Conservation (phyloP, 371 early-diverging fungal species). For the Rhizomucor pusillus region DNA sequence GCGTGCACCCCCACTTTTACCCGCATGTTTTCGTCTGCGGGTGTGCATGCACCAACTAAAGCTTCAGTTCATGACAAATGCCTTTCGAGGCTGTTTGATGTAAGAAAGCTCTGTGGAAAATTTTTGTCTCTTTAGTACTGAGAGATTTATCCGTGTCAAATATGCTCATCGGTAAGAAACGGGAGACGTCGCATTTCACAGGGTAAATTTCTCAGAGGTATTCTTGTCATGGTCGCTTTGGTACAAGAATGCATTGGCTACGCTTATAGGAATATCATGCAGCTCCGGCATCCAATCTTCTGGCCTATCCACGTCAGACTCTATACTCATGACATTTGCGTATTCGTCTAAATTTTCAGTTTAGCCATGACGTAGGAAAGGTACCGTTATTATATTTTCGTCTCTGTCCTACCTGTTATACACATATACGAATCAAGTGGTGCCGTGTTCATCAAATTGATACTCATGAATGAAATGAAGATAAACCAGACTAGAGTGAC, state of each 20-base stretch:
- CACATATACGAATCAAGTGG: conserved; percentile 63
- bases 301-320: conserved; percentile 32
- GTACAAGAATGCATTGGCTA: conserved; percentile 63
- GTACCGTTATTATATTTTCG: not conserved
- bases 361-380: not conserved
- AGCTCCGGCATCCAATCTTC: conserved; percentile 70
- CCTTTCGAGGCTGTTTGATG: too few relatives aligned
- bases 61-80: too few relatives aligned
- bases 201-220: too few relatives aligned
- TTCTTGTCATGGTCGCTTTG: conserved; percentile 9
- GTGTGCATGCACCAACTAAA: too few relatives aligned
- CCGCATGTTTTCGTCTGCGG: too few relatives aligned
- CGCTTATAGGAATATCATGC: conserved; percentile 69
- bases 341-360: conserved; percentile 49
- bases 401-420: conserved; percentile 57
- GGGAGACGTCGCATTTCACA: too few relatives aligned
- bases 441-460: conserved; percentile 68
- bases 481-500: conserved; percentile 68
- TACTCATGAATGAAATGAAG: conserved; percentile 63
- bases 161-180: too few relatives aligned
- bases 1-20: too few relatives aligned
- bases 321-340: conserved; percentile 50
- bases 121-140: too few relatives aligned
- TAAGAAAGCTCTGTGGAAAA: too few relatives aligned
- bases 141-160: too few relatives aligned